Evolutionary conservation across 805 yeast species (phyloP).

Genomic region (Jamesozyma hellenica): DNA sequence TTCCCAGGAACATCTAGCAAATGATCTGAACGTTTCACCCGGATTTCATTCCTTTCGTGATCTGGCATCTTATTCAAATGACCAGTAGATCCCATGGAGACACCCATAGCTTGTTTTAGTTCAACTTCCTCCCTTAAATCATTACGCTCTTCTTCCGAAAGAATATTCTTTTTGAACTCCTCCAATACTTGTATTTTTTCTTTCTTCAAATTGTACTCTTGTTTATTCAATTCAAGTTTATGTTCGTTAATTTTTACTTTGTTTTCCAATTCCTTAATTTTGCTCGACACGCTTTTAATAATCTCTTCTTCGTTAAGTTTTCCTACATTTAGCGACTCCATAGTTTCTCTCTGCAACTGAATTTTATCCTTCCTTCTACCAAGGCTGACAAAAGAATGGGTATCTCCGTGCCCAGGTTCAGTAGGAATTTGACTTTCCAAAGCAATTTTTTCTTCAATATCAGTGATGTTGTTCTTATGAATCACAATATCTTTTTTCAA

Average conservation of each 20-base stretch:
- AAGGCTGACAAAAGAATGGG: slow-evolving; percentile 20
- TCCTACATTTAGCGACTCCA: slow-evolving; percentile 22
- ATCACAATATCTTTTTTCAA: slow-evolving; percentile 32
- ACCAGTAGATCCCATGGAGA: slow-evolving; percentile 5
- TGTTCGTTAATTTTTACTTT: slow-evolving; percentile 29
- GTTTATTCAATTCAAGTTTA: slow-evolving; percentile 26
- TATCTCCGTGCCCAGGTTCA: background rate
- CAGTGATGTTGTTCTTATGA: slow-evolving; percentile 27
- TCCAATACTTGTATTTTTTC: slow-evolving; percentile 19
- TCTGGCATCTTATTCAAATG: background rate
- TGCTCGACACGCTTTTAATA: slow-evolving; percentile 10
- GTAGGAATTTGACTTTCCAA: slow-evolving; percentile 7
- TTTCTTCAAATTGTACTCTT: slow-evolving; percentile 29
- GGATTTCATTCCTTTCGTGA: background rate
- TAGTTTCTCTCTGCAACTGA: slow-evolving; percentile 23
- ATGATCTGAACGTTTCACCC: background rate
- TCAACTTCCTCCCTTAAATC: background rate
- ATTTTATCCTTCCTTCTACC: slow-evolving; percentile 3
- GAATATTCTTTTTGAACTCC: background rate
- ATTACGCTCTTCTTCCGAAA: background rate
- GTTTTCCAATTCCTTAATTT: slow-evolving; percentile 28
- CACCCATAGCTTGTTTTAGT: background rate
- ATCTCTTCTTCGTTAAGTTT: slow-evolving; percentile 23
- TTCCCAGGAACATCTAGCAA: slow-evolving; percentile 1
- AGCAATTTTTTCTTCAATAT: slow-evolving; percentile 22